phyloP scores from a whole-genome alignment of 1,284 basidiomycete species.

The Cutaneotrichosporon sp. region DNA sequence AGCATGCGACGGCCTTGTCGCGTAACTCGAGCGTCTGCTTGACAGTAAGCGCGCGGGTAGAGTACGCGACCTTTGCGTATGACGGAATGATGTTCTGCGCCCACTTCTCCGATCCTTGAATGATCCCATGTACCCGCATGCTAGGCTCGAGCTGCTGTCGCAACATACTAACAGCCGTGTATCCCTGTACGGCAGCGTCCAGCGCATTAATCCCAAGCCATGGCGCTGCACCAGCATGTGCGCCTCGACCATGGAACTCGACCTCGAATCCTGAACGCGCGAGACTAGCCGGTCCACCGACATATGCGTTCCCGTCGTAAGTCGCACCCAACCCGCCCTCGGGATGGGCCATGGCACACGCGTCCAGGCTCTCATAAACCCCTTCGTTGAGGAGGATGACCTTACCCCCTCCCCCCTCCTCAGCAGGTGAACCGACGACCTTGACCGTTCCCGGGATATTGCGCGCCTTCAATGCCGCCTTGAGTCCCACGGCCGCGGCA shows the following conservation, averaged over 20 bases:
- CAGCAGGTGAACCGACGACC: slow-evolving; percentile 58
- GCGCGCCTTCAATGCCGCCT: slow-evolving; percentile 39
- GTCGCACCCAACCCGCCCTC: slow-evolving; percentile 22
- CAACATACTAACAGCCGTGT: slow-evolving; percentile 53
- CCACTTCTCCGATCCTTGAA: slow-evolving; percentile 49
- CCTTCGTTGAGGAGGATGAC: slow-evolving; percentile 67
- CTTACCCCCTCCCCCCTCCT: slow-evolving; percentile 81
- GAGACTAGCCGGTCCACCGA: slow-evolving; percentile 30
- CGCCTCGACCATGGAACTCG: slow-evolving; percentile 34
- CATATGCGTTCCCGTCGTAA: slow-evolving; percentile 24
- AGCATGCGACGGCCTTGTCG: slow-evolving; percentile 32
- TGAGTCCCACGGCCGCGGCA: slow-evolving; percentile 46
- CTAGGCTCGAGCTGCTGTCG: slow-evolving; percentile 53
- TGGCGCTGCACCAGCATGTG: slow-evolving; percentile 38
- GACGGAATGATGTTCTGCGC: slow-evolving; percentile 47
- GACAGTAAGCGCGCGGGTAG: slow-evolving; percentile 43
- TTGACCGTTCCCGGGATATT: slow-evolving; percentile 44
- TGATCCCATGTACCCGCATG: slow-evolving; percentile 52
- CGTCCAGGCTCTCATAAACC: slow-evolving; percentile 63
- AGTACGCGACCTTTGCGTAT: slow-evolving; percentile 39
- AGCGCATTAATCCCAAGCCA: slow-evolving; percentile 58
- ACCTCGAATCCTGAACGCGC: slow-evolving; percentile 34
- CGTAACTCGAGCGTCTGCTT: slow-evolving; percentile 29
- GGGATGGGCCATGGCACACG: slow-evolving; percentile 37
- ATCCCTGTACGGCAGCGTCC: slow-evolving; percentile 54